phyloP scores from a whole-genome alignment of 2,329 filamentous ascomycete genomes.

The Trichoderma atrobrunneum region DNA sequence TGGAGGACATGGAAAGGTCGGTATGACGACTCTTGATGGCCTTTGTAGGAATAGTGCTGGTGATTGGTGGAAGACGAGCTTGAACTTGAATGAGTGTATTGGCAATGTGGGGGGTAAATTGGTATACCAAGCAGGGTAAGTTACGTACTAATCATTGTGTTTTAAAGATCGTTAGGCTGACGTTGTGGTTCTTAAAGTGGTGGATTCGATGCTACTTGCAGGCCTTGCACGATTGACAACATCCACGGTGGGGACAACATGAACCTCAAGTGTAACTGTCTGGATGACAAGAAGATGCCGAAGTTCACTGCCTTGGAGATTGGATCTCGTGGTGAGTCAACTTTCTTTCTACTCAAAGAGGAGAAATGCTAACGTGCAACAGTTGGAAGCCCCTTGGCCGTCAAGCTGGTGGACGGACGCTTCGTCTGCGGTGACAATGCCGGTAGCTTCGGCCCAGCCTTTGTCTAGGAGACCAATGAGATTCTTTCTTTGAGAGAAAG shows the following conservation, averaged over 20 bases:
- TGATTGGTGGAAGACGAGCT: slow-evolving; percentile 26
- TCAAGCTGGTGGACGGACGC: not conserved
- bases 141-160: not conserved
- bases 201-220: slow-evolving; percentile 26
- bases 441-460: not conserved
- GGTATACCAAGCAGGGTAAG: slow-evolving; percentile 17
- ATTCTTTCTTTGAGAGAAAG: not conserved
- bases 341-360: not conserved
- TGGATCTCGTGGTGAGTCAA: slow-evolving; percentile 18
- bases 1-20: slow-evolving; percentile 23
- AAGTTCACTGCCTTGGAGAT: slow-evolving; percentile 23
- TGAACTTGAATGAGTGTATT: slow-evolving; percentile 28
- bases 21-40: slow-evolving; percentile 24
- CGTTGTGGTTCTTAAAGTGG: slow-evolving; percentile 1
- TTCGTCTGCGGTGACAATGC: not conserved
- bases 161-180: not conserved
- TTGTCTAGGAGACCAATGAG: not conserved
- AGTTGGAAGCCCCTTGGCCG: not conserved
- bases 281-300: slow-evolving; percentile 11
- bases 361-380: not conserved
- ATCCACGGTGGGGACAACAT: not conserved
- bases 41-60: slow-evolving; percentile 23
- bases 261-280: slow-evolving; percentile 25
- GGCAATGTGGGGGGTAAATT: slow-evolving; percentile 23
- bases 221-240: slow-evolving; percentile 24